Evolutionary conservation across 2,329 filamentous ascomycete species (phyloP), one percentile per base, ranked within the genome.

Genomic region (Chrysoporthe austroafricana): DNA sequence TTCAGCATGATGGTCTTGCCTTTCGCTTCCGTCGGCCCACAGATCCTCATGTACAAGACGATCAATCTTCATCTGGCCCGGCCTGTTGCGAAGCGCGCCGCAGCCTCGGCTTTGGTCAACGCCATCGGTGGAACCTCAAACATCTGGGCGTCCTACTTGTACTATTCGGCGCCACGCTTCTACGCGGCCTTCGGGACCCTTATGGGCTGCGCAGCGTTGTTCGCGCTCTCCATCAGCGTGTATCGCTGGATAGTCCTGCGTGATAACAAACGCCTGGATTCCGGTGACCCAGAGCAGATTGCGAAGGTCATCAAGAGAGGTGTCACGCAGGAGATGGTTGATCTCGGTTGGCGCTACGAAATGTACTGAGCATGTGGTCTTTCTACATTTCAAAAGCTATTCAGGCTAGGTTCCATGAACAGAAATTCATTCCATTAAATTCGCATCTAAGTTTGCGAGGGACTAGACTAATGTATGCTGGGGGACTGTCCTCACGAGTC

Each of bases 261-360:
- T 2, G 79, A 81, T 69, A 81, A 81, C 71, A 74, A 68, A 46
- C 76, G 78, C 0, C 67, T 81, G 62, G 78, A 80, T 54, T 79
- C 78, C 0, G 77, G 76, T 3, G 74, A 79, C n/a, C 73, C 73
- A 1, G 74, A 72, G 3, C 48, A 77, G 64, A 77, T 82, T 66
- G 78, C 75, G 0, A 79, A 80, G 72, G 80, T 76, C 4, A 73
- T 79, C 18, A 79, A 77, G 64, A 78, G 78, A 3, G 80, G 80
- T 9, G 80, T 81, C 4, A 82, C 80, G 0, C 76, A 79, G 61
- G 79, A 82, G 70, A 81, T 81, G 80, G 74, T 82, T 9, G 74
- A 77, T 34, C 69, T 82, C 11, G 74, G 73, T 44, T 82, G 79
- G 80, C 77, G 80, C 5, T 82, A 82, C 64, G 80, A 82, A 69